phyloP scores from a whole-genome alignment of 2,329 filamentous ascomycete species.

The Ambrosiella cleistominuta region DNA sequence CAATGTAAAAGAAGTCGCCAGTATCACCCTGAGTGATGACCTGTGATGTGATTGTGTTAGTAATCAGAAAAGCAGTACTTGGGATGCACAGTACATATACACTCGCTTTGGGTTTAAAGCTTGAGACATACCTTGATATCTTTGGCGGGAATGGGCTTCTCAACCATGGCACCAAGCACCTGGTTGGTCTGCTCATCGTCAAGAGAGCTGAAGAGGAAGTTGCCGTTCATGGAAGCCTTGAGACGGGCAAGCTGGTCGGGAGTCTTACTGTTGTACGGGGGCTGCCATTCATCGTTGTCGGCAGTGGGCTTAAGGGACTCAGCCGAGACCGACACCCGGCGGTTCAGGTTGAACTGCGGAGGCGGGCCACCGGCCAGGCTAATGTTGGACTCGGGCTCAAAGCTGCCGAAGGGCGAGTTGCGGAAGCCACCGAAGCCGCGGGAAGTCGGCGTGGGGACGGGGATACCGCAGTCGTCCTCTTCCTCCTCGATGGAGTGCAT shows the following conservation, averaged over 20 bases:
- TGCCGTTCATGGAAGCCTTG: constrained; percentile 63
- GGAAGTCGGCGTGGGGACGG: constrained; percentile 50
- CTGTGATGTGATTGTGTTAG: constrained; percentile 25
- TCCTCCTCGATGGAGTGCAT: constrained; percentile 55
- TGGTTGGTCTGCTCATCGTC: constrained; percentile 84
- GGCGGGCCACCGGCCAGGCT: constrained; percentile 50
- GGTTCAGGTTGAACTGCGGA: constrained; percentile 80
- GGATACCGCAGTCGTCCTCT: constrained; percentile 52
- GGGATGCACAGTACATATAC: no score
- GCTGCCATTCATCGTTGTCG: constrained; percentile 71
- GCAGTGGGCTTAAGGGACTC: constrained; percentile 85
- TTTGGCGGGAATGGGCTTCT: constrained; percentile 89
- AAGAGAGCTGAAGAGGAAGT: constrained; percentile 86
- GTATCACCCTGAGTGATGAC: constrained; percentile 92
- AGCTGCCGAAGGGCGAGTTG: constrained; percentile 35
- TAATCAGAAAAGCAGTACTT: background rate
- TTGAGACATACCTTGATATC: constrained; percentile 44
- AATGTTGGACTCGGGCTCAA: constrained; percentile 32
- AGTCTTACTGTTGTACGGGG: constrained; percentile 70
- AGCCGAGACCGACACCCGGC: constrained; percentile 88
- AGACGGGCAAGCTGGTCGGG: constrained; percentile 64
- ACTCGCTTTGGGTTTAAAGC: background rate
- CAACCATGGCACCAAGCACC: constrained; percentile 76
- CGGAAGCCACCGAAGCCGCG: constrained; percentile 2
- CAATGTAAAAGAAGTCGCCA: constrained; percentile 94